phyloP scores from a whole-genome alignment of 306 rosid genomes.

The Cicer chorassanicum region DNA sequence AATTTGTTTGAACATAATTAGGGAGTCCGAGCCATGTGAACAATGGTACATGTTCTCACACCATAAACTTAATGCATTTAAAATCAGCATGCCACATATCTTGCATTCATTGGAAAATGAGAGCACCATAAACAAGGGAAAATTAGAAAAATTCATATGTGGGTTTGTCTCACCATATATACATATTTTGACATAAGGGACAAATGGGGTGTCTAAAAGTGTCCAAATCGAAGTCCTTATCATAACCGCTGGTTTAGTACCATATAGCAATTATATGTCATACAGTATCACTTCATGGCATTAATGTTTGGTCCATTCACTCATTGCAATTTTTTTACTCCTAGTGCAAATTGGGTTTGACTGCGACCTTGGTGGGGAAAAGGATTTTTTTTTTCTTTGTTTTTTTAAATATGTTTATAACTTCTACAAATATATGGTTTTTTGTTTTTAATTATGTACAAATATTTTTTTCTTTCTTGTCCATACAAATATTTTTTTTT shows the following conservation, averaged over 20 bases:
- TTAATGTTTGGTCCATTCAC: conserved; percentile 53
- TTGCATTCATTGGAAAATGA: conserved; percentile 26
- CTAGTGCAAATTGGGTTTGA: conserved; percentile 43
- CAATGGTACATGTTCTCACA: conserved; percentile 31
- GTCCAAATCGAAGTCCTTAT: conserved; percentile 48
- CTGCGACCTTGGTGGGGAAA: conserved; percentile 38
- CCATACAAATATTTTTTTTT: too few relatives aligned
- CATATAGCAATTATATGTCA: conserved; percentile 46
- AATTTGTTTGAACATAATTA: conserved; percentile 13
- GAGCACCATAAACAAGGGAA: background rate
- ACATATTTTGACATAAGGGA: conserved; percentile 29
- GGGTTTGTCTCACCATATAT: conserved; percentile 43
- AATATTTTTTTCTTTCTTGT: too few relatives aligned
- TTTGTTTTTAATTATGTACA: too few relatives aligned
- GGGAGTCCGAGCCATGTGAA: conserved; percentile 42
- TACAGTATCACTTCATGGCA: conserved; percentile 26
- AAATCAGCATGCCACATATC: conserved; percentile 7
- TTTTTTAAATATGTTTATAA: background rate
- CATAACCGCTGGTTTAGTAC: conserved; percentile 50
- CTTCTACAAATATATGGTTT: too few relatives aligned
- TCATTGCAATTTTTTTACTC: conserved; percentile 28
- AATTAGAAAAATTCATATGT: conserved; percentile 33
- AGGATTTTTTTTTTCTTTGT: background rate
- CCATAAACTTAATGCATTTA: conserved; percentile 22
- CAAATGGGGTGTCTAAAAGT: conserved; percentile 7